These are phyloP conservation scores for Boletales sp. DNA, from an alignment of 768 basidiomycete genomes.

Conservation along the genomic window DNA sequence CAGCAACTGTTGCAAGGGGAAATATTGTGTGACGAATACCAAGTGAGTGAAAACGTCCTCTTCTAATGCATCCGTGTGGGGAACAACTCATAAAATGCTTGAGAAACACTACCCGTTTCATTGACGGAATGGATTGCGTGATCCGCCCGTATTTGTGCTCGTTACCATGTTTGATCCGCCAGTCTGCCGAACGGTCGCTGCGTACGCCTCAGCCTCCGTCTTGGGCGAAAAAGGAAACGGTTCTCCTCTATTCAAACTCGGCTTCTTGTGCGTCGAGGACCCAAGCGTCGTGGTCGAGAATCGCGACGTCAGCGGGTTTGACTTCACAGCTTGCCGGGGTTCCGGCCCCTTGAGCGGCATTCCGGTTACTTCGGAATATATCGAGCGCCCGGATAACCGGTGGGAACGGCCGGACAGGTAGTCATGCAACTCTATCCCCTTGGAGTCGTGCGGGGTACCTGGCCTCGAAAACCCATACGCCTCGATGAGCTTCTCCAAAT, in stretches of 20 bases:
- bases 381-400: conserved; percentile 44
- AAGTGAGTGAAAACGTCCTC: conserved; percentile 4
- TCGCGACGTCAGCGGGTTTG: conserved; percentile 40
- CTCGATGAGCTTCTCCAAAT: conserved; percentile 49
- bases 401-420: conserved; percentile 26
- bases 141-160: conserved; percentile 42
- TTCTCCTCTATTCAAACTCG: conserved; percentile 26
- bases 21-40: not conserved
- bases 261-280: conserved; percentile 33
- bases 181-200: conserved; percentile 40
- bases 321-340: conserved; percentile 68
- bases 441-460: conserved; percentile 33
- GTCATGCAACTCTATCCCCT: conserved; percentile 20
- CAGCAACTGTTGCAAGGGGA: conserved; percentile 16
- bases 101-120: conserved; percentile 23
- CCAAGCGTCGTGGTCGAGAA: conserved; percentile 47
- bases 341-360: conserved; percentile 57
- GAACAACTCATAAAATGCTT: conserved; percentile 9
- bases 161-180: conserved; percentile 42
- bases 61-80: conserved; percentile 29
- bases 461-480: conserved; percentile 45
- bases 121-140: conserved; percentile 53
- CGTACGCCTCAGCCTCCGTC: conserved; percentile 63
- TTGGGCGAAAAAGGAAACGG: conserved; percentile 19
- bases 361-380: conserved; percentile 73